phyloP scores from a whole-genome alignment of 352 stramenopile species.

The Globisporangium emineosum region DNA sequence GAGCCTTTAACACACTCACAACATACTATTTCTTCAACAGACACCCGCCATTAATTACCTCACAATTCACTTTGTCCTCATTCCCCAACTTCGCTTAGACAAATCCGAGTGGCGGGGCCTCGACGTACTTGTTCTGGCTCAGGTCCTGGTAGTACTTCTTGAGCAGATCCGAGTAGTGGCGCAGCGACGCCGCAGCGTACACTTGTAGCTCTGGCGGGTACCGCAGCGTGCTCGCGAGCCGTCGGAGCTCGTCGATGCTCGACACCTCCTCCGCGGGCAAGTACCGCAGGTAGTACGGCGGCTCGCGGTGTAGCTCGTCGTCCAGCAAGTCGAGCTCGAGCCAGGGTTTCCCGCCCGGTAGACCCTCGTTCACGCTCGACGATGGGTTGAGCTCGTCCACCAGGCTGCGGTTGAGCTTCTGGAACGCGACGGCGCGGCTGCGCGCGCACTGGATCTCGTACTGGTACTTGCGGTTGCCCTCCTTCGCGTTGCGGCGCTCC shows the following conservation, averaged over 20 bases:
- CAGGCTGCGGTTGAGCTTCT: constrained; percentile 42
- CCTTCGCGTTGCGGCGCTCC: constrained; percentile 49
- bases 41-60: too few relatives aligned
- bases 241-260: constrained; percentile 53
- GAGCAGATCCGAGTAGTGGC: constrained; percentile 57
- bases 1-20: too few relatives aligned
- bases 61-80: neutral
- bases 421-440: constrained; percentile 50
- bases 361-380: constrained; percentile 50
- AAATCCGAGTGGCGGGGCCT: constrained; percentile 53
- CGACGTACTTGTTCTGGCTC: constrained; percentile 35
- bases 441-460: constrained; percentile 43
- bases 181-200: constrained; percentile 57
- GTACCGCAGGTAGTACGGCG: constrained; percentile 73
- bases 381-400: constrained; percentile 29
- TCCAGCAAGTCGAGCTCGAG: constrained; percentile 58
- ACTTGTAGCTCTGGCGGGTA: constrained; percentile 56
- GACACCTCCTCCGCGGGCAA: constrained; percentile 61
- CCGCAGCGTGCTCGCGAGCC: constrained; percentile 48
- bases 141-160: constrained; percentile 69
- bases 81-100: constrained; percentile 16
- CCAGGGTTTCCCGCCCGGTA: constrained; percentile 49
- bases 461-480: constrained; percentile 65
- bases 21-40: too few relatives aligned
- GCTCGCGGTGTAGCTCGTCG: constrained; percentile 53